A percentile compares a stretch with the other conserved stretches of the same genome.
Evolutionary conservation across 495 filamentous ascomycete species (phyloP).

Genomic region (Neurospora tetraspora): DNA sequence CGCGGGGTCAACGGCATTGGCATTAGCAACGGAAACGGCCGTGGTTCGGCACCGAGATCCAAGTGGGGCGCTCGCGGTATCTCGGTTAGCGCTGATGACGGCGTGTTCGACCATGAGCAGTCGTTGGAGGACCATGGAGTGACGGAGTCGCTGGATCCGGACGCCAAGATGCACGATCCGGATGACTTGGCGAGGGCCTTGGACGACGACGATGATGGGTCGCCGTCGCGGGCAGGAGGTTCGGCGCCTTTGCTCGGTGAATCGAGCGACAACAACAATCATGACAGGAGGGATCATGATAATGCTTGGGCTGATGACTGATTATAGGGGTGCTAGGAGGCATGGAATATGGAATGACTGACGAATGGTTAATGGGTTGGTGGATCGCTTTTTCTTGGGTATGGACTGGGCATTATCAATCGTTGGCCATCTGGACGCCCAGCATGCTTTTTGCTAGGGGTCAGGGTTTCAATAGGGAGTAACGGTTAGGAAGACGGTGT

Average conservation of each 20-base stretch:
- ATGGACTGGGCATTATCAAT: neutral
- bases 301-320: neutral
- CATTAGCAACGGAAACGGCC: slow-evolving; percentile 13
- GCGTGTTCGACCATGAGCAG: slow-evolving; percentile 44
- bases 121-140: slow-evolving; percentile 25
- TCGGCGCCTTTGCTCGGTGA: slow-evolving; percentile 13
- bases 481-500: neutral
- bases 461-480: neutral
- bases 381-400: neutral
- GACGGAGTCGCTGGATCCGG: slow-evolving; percentile 33
- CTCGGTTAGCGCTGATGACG: slow-evolving; percentile 73
- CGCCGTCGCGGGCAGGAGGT: neutral
- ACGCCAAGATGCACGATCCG: slow-evolving; percentile 48
- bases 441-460: neutral
- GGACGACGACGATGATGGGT: slow-evolving; percentile 38
- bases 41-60: slow-evolving; percentile 17
- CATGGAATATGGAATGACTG: neutral
- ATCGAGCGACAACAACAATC: neutral
- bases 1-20: slow-evolving; percentile 8
- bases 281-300: neutral
- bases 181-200: slow-evolving; percentile 44
- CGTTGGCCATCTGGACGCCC: neutral
- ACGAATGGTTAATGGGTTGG: neutral
- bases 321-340: neutral
- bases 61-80: slow-evolving; percentile 75